Evolutionary conservation across 176 grass and related monocot species (phyloP), one percentile per base, ranked within the genome.

Genomic region (Phoenix dactylifera): DNA sequence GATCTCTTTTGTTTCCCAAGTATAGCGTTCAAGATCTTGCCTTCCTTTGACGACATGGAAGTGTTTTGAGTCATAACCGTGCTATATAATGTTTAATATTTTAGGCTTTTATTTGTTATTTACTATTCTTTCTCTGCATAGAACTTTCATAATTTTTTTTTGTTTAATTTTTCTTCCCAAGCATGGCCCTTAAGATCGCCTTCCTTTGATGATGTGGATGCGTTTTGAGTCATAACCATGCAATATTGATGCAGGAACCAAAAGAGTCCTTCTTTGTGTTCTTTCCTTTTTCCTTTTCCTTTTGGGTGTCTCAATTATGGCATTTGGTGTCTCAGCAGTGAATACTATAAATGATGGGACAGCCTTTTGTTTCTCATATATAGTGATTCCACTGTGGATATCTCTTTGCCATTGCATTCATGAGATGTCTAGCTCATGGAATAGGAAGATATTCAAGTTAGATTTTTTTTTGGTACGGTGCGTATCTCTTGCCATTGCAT

Each of bases 111-210:
- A 44, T 12, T 44, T 44, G 35, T 44, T 44, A 44, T 44, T 44
- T 3, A 44, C 35, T 2, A 44, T 44, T 44, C 0, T 30, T 30
- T 30, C 35, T 44, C 35, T 0, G 35, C 12, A 9, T 44, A 14
- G 35, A 44, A 44, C 35, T 44, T 44, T 1, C 24, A 1, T 23
- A 0, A 9, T 4, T n/a, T 1, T 52, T 1, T 48, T 18, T 19
- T 22, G 7, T 67, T 44, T 32, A 32, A 32, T 44, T 44, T 30
- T 44, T 3, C 9, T 14, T 44, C 16, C 24, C 24, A 76, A 56
- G 89, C 81, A 67, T 70, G 39, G 75, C 85, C 85, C 89, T 95
- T 95, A 95, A 89, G 89, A 89, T 95, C 76, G 76, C 80, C 85
- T 95, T 75, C 78, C 89, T 74, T 74, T 50, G 51, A 70, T 76